These are phyloP conservation scores for Trametes gibbosa DNA, from an alignment of 768 basidiomycete species.

Conservation along the genomic window DNA sequence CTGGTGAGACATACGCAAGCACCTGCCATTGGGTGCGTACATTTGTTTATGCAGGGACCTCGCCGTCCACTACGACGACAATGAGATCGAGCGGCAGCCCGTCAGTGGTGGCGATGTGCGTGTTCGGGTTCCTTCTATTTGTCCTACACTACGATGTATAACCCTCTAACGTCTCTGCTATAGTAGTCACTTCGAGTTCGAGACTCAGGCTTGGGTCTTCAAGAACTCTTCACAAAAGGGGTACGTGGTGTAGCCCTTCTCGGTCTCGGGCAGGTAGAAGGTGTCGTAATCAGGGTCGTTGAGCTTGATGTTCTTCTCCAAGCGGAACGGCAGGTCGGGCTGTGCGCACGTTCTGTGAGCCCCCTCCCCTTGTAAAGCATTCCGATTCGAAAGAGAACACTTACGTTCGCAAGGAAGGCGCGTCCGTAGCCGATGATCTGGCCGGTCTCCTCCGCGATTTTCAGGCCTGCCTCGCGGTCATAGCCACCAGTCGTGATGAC, in stretches of 20 bases:
- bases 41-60: too few species aligned
- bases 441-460: constrained; percentile 22
- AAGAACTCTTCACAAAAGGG: constrained; percentile 16
- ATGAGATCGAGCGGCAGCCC: too few species aligned
- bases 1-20: too few species aligned
- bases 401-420: constrained; percentile 30
- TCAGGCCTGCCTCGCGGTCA: constrained; percentile 19
- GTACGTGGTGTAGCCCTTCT: constrained; percentile 26
- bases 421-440: constrained; percentile 29
- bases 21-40: too few species aligned
- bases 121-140: too few species aligned
- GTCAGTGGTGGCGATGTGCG: too few species aligned
- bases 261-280: constrained; percentile 36
- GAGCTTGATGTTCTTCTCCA: constrained; percentile 35
- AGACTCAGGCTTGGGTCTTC: too few species aligned
- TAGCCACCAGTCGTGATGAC: constrained; percentile 27
- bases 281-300: constrained; percentile 34
- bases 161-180: too few species aligned
- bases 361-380: too few species aligned
- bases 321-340: constrained; percentile 42
- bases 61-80: too few species aligned
- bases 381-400: background rate
- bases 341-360: constrained; percentile 10
- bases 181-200: too few species aligned
- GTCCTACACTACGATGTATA: too few species aligned